These are phyloP conservation scores for Adansonia madagascariensis DNA, from an alignment of 441 rosid species.

Conservation along the genomic window DNA sequence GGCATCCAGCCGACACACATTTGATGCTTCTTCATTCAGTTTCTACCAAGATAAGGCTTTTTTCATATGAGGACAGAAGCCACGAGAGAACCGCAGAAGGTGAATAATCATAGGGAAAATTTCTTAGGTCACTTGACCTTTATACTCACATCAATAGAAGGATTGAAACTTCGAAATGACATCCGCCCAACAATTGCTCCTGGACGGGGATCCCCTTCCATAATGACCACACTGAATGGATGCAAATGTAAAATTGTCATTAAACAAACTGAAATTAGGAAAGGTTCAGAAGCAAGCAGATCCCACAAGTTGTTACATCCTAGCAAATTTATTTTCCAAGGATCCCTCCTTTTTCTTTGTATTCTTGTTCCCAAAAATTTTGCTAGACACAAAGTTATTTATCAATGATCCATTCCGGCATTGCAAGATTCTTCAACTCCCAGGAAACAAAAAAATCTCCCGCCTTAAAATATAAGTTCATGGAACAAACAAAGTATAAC, in stretches of 20 bases:
- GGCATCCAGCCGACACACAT: slow-evolving; percentile 39
- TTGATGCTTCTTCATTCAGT: slow-evolving; percentile 62
- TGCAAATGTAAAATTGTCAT: not conserved
- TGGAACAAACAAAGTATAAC: no score
- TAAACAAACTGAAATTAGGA: slow-evolving; percentile 9
- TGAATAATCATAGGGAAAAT: slow-evolving; percentile 24
- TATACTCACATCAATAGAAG: slow-evolving; percentile 84
- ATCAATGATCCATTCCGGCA: not conserved
- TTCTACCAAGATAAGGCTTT: slow-evolving; percentile 59
- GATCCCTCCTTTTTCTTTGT: not conserved
- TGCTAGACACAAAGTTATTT: no score
- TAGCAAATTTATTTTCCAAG: not conserved
- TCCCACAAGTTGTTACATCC: not conserved
- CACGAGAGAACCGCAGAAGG: slow-evolving; percentile 27
- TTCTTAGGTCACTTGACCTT: slow-evolving; percentile 24
- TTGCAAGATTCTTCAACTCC: slow-evolving; percentile 8
- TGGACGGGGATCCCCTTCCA: slow-evolving; percentile 94
- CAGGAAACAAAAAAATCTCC: not conserved
- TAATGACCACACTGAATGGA: slow-evolving; percentile 69
- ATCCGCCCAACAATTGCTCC: slow-evolving; percentile 78
- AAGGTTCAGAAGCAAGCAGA: not conserved
- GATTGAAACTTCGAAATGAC: slow-evolving; percentile 94
- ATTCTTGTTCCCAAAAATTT: not conserved
- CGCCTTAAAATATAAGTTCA: slow-evolving; percentile 4
- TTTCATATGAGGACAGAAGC: slow-evolving; percentile 31